These are phyloP conservation scores for Ceratobasidium sp. DNA, from an alignment of 1,284 basidiomycete genomes.

Conservation along the genomic window DNA sequence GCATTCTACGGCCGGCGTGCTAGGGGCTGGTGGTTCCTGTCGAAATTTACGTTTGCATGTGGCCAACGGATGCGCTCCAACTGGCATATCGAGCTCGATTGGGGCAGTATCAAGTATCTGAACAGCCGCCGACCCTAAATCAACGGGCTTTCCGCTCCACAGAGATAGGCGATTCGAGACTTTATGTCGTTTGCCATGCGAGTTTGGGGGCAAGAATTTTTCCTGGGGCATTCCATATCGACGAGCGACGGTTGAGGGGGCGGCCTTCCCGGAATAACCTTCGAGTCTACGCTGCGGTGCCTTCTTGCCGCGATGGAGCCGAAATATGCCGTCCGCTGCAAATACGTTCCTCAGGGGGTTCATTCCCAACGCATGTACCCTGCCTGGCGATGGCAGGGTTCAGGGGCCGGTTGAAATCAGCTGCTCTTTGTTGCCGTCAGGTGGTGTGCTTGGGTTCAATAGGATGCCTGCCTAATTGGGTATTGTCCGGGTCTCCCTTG, in stretches of 20 bases:
- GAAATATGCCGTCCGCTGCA: background rate
- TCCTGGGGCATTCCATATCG: background rate
- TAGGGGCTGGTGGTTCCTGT: background rate
- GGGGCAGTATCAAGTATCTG: background rate
- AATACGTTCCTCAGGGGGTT: conserved; percentile 16
- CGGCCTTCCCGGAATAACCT: background rate
- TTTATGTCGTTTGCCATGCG: background rate
- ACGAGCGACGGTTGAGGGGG: background rate
- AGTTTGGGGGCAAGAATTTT: conserved; percentile 6
- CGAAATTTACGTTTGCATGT: background rate
- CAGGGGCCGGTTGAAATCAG: conserved; percentile 22
- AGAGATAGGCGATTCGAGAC: background rate
- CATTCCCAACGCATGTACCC: conserved; percentile 2
- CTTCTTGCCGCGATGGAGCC: conserved; percentile 2
- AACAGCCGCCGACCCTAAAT: conserved; percentile 1
- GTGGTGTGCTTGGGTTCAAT: conserved; percentile 16
- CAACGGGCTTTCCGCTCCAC: conserved; percentile 17
- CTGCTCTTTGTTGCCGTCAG: conserved; percentile 7
- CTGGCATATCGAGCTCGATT: background rate
- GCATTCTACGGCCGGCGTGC: background rate
- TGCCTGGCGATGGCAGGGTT: background rate
- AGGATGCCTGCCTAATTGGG: background rate
- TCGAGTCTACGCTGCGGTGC: background rate
- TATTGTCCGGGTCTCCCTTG: background rate
- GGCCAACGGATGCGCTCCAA: background rate